Percentiles rank a stretch among this genome's conserved stretches.
These are phyloP conservation scores for Globisporangium emineosum DNA, from an alignment of 352 stramenopile species.

Conservation along the genomic window DNA sequence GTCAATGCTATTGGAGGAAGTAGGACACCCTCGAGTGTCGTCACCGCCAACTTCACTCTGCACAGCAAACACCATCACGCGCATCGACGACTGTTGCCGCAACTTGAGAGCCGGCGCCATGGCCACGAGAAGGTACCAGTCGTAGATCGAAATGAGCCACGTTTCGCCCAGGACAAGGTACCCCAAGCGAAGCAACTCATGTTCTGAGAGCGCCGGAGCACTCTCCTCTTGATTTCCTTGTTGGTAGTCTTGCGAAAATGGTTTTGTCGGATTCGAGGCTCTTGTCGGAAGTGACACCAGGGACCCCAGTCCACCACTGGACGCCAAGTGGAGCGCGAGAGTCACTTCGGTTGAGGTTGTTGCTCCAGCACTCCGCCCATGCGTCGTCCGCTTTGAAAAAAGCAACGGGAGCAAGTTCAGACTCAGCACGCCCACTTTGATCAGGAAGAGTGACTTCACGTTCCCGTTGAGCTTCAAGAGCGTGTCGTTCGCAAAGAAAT, in stretches of 20 bases:
- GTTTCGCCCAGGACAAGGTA: background rate
- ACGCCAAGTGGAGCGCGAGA: background rate
- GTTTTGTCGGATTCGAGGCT: background rate
- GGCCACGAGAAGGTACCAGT: slow-evolving; percentile 2
- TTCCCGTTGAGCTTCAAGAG: too few relatives aligned
- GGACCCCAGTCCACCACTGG: background rate
- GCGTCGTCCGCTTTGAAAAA: background rate
- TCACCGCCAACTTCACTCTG: too few relatives aligned
- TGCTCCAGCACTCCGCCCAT: background rate
- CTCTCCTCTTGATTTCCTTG: background rate
- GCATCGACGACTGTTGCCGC: background rate
- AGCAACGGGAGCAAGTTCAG: slow-evolving; percentile 9
- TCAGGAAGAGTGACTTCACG: slow-evolving; percentile 8
- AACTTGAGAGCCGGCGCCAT: background rate
- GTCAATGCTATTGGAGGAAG: too few relatives aligned
- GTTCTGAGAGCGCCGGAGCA: slow-evolving; percentile 12
- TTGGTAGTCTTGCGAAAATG: too few relatives aligned
- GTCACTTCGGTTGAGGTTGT: background rate
- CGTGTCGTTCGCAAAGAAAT: too few relatives aligned
- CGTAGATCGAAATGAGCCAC: background rate
- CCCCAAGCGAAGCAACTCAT: slow-evolving; percentile 25
- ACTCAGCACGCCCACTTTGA: background rate
- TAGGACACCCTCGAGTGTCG: background rate
- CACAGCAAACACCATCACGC: slow-evolving; percentile 3
- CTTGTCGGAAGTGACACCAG: background rate